Conservation (phyloP, 2,329 filamentous ascomycete species). For the Trichoderma sp. region DNA sequence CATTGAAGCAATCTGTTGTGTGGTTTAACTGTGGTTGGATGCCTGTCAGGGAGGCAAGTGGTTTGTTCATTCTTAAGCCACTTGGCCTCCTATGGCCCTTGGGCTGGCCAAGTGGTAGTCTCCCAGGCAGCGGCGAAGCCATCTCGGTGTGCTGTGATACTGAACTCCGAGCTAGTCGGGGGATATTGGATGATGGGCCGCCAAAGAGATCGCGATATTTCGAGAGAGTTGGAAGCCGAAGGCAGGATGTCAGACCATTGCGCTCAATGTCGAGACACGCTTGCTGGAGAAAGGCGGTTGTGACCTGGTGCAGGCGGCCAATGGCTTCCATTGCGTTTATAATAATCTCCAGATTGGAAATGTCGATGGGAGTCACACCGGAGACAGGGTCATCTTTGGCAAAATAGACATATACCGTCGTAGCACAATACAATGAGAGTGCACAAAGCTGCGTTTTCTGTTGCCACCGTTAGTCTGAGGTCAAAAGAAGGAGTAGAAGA, state of each 20-base stretch:
- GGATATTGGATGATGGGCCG: constrained; percentile 39
- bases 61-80: constrained; percentile 17
- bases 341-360: constrained; percentile 66
- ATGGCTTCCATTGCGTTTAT: constrained; percentile 75
- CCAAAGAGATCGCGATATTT: constrained; percentile 33
- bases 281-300: constrained; percentile 80
- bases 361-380: constrained; percentile 47
- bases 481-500: neutral
- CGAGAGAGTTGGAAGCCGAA: constrained; percentile 37
- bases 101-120: constrained; percentile 37
- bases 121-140: constrained; percentile 43
- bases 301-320: constrained; percentile 69
- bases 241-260: constrained; percentile 39
- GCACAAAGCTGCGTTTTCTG: constrained; percentile 46
- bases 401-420: constrained; percentile 78
- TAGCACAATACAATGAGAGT: constrained; percentile 80
- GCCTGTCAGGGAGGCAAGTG: neutral
- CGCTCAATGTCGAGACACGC: constrained; percentile 74
- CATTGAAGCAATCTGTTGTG: constrained; percentile 30
- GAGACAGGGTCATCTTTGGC: constrained; percentile 64
- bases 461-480: neutral
- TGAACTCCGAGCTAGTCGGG: constrained; percentile 46
- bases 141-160: constrained; percentile 41
- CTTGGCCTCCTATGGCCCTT: constrained; percentile 19
- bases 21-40: neutral